These are phyloP conservation scores for Tephrocybe sp. DNA, from an alignment of 768 basidiomycete genomes.

Conservation along the genomic window DNA sequence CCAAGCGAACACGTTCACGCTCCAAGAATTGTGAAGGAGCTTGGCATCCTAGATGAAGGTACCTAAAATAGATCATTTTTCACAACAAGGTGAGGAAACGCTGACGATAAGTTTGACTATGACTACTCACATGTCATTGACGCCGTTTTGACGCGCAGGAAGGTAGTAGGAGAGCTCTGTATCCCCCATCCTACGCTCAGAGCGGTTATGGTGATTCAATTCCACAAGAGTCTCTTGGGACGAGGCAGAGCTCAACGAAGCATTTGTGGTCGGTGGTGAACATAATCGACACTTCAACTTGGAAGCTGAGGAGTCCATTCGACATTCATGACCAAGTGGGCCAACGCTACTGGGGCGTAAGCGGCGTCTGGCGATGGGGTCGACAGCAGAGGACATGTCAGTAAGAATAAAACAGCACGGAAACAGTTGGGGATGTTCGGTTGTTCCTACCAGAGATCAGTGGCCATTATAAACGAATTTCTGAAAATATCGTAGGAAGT, in stretches of 20 bases:
- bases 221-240: conserved; percentile 20
- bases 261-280: not conserved
- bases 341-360: not conserved
- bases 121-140: conserved; percentile 77
- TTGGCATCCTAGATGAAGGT: conserved; percentile 69
- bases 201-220: conserved; percentile 8
- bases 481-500: not conserved
- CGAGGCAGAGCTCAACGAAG: conserved; percentile 9
- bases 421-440: not conserved
- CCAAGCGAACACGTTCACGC: conserved; percentile 46
- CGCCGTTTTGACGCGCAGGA: conserved; percentile 72
- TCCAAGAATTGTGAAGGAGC: conserved; percentile 42
- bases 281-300: conserved; percentile 2
- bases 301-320: conserved; percentile 4
- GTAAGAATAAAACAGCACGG: not conserved
- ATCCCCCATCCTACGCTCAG: conserved; percentile 63
- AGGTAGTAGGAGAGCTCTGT: conserved; percentile 80
- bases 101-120: not conserved
- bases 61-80: conserved; percentile 52
- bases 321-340: not conserved
- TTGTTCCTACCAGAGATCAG: not conserved
- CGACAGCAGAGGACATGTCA: not conserved
- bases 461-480: not conserved
- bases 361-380: not conserved
- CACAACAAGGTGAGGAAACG: not conserved